A percentile compares a stretch with the other conserved stretches of the same genome.
phyloP scores from a whole-genome alignment of 192 early-diverging fungal species.

The Spizellomyces punctatus region DNA sequence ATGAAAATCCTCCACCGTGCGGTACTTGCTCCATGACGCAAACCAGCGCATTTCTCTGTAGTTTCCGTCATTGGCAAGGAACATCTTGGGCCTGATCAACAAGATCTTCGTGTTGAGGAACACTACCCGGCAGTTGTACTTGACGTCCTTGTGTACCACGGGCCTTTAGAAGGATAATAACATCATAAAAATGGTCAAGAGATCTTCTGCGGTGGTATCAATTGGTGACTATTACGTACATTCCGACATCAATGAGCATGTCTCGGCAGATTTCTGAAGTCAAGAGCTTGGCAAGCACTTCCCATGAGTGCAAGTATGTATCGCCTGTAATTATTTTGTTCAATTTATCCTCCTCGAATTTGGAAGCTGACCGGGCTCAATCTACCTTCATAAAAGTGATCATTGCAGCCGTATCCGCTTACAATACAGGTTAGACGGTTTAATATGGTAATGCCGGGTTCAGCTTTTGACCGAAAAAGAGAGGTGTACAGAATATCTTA shows the following conservation, averaged over 20 bases:
- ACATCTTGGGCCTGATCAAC: constrained; percentile 96
- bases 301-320: constrained; percentile 94
- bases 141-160: constrained; percentile 83
- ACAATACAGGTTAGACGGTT: not conserved
- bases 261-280: constrained; percentile 61
- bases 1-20: constrained; percentile 72
- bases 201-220: no score
- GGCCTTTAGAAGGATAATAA: constrained; percentile 59
- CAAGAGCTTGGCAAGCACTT: constrained; percentile 80
- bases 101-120: constrained; percentile 80
- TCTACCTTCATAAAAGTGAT: constrained; percentile 93
- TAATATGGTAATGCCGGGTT: no score
- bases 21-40: constrained; percentile 73
- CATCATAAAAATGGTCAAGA: not conserved
- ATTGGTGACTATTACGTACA: constrained; percentile 56
- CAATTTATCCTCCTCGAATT: not conserved
- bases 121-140: constrained; percentile 97
- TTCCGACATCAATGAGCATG: constrained; percentile 93
- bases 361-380: not conserved
- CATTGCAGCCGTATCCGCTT: constrained; percentile 96
- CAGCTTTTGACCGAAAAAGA: not conserved
- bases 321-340: constrained; percentile 60
- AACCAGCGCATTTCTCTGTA: constrained; percentile 98
- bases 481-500: constrained; percentile 29
- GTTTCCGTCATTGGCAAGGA: constrained; percentile 96